Evolutionary conservation across 1,139 yeast species (phyloP), one percentile per base, ranked within the genome.

Genomic region (Eremothecium cymbalariae): DNA sequence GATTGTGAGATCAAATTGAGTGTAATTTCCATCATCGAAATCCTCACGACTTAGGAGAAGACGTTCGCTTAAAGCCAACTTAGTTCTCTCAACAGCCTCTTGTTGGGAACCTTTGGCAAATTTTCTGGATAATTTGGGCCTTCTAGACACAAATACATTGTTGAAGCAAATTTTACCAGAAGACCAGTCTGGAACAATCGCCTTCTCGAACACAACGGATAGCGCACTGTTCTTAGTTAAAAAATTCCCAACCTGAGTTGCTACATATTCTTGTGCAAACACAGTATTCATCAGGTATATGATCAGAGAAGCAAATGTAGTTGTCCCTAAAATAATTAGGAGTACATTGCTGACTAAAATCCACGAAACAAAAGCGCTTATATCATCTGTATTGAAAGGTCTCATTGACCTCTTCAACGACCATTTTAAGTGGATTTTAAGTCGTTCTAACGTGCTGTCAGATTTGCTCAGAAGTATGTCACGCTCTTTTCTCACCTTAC

Each of bases 111-210:
- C 90, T 47, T 84, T 81, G 20, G 65, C 66, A 46, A 79, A 75
- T 36, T 47, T 48, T 17, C 44, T 47, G 14, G 49, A 35, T 12
- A 30, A 39, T 31, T 40, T 48, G 0, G 98, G 98, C 38, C 97
- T 67, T 48, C 83, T 69, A 37, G 94, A 82, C 1, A 88, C 90
- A 55, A 80, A 80, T 36, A 94, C 94, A 47, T 86, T 84, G 40
- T 77, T 73, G 57, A 90, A 82, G 27, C 80, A 73, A 37, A 90
- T 84, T 45, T 75, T 79, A 1, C 96, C 94, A 46, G 82, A 86
- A 31, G 78, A 71, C 96, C 96, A 88, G 35, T 86, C 86, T 0
- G 97, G 97, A 3, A 86, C 94, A 40, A 88, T 83, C 2, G 98
- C 98, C 53, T 75, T 80, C 53, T 90, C 98, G 53, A 90, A 90